Percentiles rank a stretch among this genome's conserved stretches.
phyloP scores from a whole-genome alignment of 495 filamentous ascomycete genomes.

The Neurospora sp. region DNA sequence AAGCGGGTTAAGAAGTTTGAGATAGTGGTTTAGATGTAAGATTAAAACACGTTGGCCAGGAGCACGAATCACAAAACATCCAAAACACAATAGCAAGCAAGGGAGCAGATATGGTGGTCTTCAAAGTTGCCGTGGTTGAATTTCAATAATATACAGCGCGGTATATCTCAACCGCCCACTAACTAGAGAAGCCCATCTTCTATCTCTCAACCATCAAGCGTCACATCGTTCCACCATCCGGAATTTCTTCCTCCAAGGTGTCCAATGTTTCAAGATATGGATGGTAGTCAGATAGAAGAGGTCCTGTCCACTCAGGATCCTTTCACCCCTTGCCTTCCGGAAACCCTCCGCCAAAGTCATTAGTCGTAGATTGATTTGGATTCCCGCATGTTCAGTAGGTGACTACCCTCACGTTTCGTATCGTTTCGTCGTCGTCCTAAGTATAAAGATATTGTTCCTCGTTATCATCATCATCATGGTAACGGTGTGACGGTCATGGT shows the following conservation, averaged over 20 bases:
- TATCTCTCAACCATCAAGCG: background rate
- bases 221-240: background rate
- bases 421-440: background rate
- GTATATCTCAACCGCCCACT: background rate
- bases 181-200: background rate
- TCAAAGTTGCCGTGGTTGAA: background rate
- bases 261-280: background rate
- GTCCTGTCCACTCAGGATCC: background rate
- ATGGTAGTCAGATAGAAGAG: slow-evolving; percentile 19
- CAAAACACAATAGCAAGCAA: background rate
- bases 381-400: slow-evolving; percentile 14
- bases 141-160: slow-evolving; percentile 12
- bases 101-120: background rate
- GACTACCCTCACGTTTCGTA: slow-evolving; percentile 10
- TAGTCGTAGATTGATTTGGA: slow-evolving; percentile 12
- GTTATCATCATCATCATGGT: background rate
- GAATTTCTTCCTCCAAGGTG: background rate
- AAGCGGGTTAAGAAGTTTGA: background rate
- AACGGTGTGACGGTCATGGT: background rate
- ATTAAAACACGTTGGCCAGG: background rate
- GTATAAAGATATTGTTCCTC: background rate
- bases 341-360: slow-evolving; percentile 15
- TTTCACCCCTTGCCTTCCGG: background rate
- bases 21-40: background rate
- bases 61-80: background rate